Evolutionary conservation across 116 monocot genomes (phyloP), one percentile per base, ranked within the genome.

Genomic region (Zostera marina): DNA sequence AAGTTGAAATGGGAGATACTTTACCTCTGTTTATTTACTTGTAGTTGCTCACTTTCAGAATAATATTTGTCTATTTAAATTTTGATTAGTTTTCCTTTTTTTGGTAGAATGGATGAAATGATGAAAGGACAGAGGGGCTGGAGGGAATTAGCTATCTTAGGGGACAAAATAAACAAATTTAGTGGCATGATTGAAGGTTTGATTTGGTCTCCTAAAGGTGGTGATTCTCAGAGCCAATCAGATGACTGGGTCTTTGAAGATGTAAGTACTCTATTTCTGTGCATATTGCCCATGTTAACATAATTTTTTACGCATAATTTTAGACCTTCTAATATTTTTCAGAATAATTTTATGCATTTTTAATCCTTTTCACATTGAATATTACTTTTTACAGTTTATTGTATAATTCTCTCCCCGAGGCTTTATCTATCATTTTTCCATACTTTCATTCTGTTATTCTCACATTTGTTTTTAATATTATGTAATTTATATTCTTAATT

Each of bases 61-160:
- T 16, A n/a, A 32, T 25, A 39, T 4, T 56, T n/a, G n/a, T n/a
- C n/a, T n/a, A n/a, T n/a, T n/a, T n/a, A n/a, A n/a, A n/a, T n/a
- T n/a, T n/a, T 12, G 9, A 32, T 1, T 39, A 45, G 3, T 57
- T 46, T 22, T 51, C 3, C 10, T 58, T 47, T 38, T 14, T 70
- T 13, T 38, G 69, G 57, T 75, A 96, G 96, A 76, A 85, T 96
- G 94, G 89, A 94, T 60, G 96, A 96, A 43, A 96, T 96, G 96
- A 96, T 96, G 96, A 65, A 56, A 62, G 96, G 96, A 19, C 96
- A 89, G 61, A 72, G 96, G 59, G 89, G 89, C 9, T 96, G 89
- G 96, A 85, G 89, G 68, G 96, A 96, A 64, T 73, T 96, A 66
- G 70, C 85, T 70, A 56, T 75, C 22, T 58, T 96, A 56, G 96